Conservation (phyloP, 164 flowering plant genomes). For the Aristolochia californica region DNA sequence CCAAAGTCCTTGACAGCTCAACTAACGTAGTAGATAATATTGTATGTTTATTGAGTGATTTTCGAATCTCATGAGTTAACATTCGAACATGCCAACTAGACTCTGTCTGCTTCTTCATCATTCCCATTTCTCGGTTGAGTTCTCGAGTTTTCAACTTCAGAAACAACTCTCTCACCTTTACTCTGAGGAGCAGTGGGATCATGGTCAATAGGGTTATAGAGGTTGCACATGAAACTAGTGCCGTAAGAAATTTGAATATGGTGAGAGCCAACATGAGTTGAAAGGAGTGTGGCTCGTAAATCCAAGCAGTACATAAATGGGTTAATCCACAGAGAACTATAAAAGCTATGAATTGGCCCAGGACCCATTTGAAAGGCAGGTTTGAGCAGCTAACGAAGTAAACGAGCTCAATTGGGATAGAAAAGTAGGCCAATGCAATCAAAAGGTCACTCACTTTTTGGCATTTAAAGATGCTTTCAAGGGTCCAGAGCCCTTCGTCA, state of each 20-base stretch:
- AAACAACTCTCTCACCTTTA: constrained; percentile 85
- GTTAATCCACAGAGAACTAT: constrained; percentile 95
- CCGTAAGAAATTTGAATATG: constrained; percentile 81
- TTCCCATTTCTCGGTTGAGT: constrained; percentile 78
- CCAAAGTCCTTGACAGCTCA: constrained; percentile 78
- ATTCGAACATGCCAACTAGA: constrained; percentile 84
- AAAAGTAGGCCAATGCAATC: constrained; percentile 89
- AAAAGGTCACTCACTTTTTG: constrained; percentile 88
- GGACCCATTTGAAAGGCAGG: constrained; percentile 95
- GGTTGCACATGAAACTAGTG: constrained; percentile 88
- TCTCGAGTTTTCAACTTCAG: constrained; percentile 83
- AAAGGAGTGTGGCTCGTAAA: constrained; percentile 68
- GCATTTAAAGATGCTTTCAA: constrained; percentile 54
- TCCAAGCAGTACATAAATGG: constrained; percentile 82
- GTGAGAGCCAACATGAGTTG: constrained; percentile 77
- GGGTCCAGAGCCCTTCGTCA: constrained; percentile 58
- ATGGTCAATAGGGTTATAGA: constrained; percentile 81
- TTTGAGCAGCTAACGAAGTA: constrained; percentile 92
- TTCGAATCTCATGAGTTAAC: constrained; percentile 93
- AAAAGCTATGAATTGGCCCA: constrained; percentile 80
- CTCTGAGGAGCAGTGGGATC: constrained; percentile 76
- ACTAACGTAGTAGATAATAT: constrained; percentile 79
- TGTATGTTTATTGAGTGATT: constrained; percentile 80
- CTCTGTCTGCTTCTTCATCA: constrained; percentile 70
- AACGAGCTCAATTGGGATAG: constrained; percentile 86